These are phyloP conservation scores for Tripidium arundinaceum DNA, from an alignment of 202 grass and related monocot species.

Conservation along the genomic window DNA sequence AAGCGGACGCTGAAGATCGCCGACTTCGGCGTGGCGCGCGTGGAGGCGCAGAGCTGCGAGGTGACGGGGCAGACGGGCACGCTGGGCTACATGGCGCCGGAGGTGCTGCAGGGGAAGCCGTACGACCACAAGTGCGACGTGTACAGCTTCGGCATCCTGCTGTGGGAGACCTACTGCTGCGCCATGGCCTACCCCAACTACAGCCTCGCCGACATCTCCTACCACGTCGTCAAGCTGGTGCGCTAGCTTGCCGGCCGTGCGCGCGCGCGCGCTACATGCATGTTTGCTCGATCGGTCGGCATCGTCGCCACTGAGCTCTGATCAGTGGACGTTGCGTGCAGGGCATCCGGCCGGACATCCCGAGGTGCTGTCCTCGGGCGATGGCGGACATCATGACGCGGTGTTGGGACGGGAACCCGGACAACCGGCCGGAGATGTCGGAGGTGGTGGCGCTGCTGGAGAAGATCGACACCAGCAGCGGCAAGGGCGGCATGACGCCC, in stretches of 20 bases:
- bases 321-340: not conserved
- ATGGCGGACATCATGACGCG: constrained; percentile 62
- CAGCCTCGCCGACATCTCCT: constrained; percentile 67
- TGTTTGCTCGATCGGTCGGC: not conserved
- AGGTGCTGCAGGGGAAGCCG: constrained; percentile 76
- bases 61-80: constrained; percentile 90
- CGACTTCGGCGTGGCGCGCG: constrained; percentile 88
- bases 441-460: constrained; percentile 76
- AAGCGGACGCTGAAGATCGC: constrained; percentile 71
- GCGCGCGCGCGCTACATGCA: no score
- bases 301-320: not conserved
- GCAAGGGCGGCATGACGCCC: constrained; percentile 60
- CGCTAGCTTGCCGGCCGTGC: not conserved
- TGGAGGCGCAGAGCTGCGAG: constrained; percentile 59
- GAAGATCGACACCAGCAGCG: constrained; percentile 43
- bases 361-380: constrained; percentile 54
- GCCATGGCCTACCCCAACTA: constrained; percentile 76
- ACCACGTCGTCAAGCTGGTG: constrained; percentile 70
- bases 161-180: constrained; percentile 95
- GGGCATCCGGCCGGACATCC: constrained; percentile 77
- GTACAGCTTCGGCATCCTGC: constrained; percentile 83
- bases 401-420: constrained; percentile 76
- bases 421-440: constrained; percentile 76
- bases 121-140: constrained; percentile 92
- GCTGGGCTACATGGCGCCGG: constrained; percentile 79